Evolutionary conservation across 179 eudicot species (phyloP), one percentile per base, ranked within the genome.

Genomic region (Camellia oleifera): DNA sequence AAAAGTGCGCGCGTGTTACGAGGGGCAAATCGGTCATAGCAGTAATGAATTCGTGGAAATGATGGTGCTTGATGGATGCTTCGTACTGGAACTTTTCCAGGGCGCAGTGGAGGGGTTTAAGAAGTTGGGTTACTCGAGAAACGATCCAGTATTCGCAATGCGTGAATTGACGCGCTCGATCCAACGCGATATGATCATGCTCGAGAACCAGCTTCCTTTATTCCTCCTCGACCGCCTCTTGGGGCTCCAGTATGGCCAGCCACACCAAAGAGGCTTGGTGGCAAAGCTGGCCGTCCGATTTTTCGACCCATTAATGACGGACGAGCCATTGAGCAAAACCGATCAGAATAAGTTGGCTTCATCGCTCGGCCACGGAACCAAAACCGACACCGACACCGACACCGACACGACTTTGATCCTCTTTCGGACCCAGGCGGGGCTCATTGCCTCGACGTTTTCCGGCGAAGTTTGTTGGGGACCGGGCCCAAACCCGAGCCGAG

Each of bases 171-270:
- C 91, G 96, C 94, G 93, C 73, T 93, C 97, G 6, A 88, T 94
- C 23, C 88, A 91, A 70, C 53, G 97, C 15, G 98, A 94, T 82
- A 91, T 94, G 98, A 92, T 94, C 54, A 94, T 93, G 98, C 90
- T 94, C 0, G 98, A 94, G 83, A 94, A 94, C 79, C 98, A 94
- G 73, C 84, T 93, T 8, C 98, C 98, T 2, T 77, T 94, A 0
- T 94, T 94, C 69, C 84, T 94, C 14, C 92, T 94, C 4, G 98
- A 94, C 48, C 85, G 76, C 53, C 81, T 91, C 3, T 83, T 87
- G 4, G 85, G 86, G 15, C 84, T 93, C 9, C 97, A 94, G 75
- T 20, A 83, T 4, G 88, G 88, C 15, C 84, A 82, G 23, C 85
- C 86, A 0, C 88, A 87, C 23, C 86, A 84, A 72, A 85, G 83